Base-by-base conservation (phyloP, 169 alveolate genomes). In the Plasmodium billcollinsi region DNA sequence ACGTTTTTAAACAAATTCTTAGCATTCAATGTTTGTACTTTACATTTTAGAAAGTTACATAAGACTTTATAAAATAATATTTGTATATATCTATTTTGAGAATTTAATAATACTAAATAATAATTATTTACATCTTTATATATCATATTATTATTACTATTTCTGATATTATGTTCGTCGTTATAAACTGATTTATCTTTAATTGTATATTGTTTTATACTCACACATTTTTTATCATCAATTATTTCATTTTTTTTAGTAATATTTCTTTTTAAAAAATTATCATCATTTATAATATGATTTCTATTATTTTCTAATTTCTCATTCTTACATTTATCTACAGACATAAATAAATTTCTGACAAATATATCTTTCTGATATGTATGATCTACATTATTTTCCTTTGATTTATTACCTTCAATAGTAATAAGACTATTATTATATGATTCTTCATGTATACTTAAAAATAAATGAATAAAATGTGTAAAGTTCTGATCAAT, bases 361-460 rank as follows among this genome's bases (percentile, higher is more conserved):
- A 39, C 9, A 39, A 39, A 39, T 39, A 39, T 39, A 39, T 45
- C 39, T n/a, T 63, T 24, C 12, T 15, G 29, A 62, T n/a, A 33
- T 18, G 45, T 50, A 7, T 24, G 21, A 45, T 69, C 73, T 15
- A 15, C 0, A 7, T 47, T 69, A 14, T 5, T 69, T 7, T 83
- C 91, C 8, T 58, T 83, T 24, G 21, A 20, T 33, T 63, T 83
- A 49, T 33, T 61, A 5, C 47, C 47, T 24, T 83, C 83, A 24
- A 73, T 18, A 1, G 49, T 33, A 9, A 67, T 15, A 24, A 83
- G 21, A 50, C 85, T 83, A 50, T 70, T 67, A 12, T 83, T 67
- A 21, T 69, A 86, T 0, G 88, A 72, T 56, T 86, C 92, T 52
- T 72, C 88, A 24, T 86, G 92, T 47, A 86, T 86, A 52, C 76